Percentiles rank a stretch among this genome's conserved stretches.
Conservation (phyloP, 2,329 filamentous ascomycete genomes). For the Pseudogymnoascus sp. region DNA sequence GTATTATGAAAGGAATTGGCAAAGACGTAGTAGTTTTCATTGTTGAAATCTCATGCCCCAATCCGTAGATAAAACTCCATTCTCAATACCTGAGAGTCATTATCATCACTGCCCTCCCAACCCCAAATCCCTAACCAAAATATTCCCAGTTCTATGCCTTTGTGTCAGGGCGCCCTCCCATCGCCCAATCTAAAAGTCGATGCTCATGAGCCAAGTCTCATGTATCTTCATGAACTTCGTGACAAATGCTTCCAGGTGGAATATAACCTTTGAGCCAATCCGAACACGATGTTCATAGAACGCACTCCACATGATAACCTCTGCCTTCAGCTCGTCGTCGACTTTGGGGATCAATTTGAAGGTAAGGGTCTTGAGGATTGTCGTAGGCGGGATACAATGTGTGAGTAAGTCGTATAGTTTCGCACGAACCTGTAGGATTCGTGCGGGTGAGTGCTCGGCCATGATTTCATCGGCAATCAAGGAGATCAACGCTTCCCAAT, state of each 20-base stretch:
- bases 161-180: background rate
- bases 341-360: conserved; percentile 86
- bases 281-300: conserved; percentile 96
- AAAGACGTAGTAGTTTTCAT: background rate
- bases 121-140: background rate
- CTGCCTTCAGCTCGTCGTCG: conserved; percentile 82
- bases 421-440: conserved; percentile 79
- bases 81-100: background rate
- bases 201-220: conserved; percentile 86
- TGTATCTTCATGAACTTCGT: conserved; percentile 97
- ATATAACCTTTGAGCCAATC: conserved; percentile 90
- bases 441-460: conserved; percentile 82
- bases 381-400: conserved; percentile 93
- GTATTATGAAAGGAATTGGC: background rate
- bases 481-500: conserved; percentile 89
- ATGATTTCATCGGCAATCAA: conserved; percentile 92
- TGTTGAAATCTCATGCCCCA: background rate
- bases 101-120: background rate
- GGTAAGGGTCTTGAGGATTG: conserved; percentile 87
- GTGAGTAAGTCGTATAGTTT: conserved; percentile 97
- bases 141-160: background rate
- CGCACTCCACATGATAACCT: conserved; percentile 91
- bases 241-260: conserved; percentile 96
- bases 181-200: conserved; percentile 51
- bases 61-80: conserved; percentile 3